Conservation (phyloP, 805 yeast genomes). For the Kluyveromyces starmeri region DNA sequence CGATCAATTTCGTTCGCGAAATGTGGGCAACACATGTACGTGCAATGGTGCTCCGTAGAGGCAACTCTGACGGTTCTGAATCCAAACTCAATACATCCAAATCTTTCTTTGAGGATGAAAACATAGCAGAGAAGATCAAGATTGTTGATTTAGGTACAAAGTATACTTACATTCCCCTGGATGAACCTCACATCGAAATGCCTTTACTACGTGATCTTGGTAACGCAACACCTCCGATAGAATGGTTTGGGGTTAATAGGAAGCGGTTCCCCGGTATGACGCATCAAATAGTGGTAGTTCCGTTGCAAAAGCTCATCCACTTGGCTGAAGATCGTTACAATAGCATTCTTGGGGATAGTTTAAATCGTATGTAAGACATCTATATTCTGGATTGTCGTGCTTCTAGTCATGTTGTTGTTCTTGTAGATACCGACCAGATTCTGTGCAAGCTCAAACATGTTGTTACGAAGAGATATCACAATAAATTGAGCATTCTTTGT, state of each 20-base stretch:
- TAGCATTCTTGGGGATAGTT: conserved; percentile 30
- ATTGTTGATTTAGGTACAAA: conserved; percentile 36
- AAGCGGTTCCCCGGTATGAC: conserved; percentile 77
- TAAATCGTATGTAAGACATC: conserved; percentile 32
- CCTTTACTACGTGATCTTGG: conserved; percentile 90
- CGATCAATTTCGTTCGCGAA: conserved; percentile 80
- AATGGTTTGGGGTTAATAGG: conserved; percentile 95
- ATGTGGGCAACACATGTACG: conserved; percentile 84
- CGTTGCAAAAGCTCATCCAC: conserved; percentile 63
- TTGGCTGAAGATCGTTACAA: conserved; percentile 48
- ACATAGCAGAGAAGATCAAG: conserved; percentile 35
- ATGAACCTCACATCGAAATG: conserved; percentile 74
- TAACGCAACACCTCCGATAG: conserved; percentile 95
- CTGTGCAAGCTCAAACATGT: conserved; percentile 95
- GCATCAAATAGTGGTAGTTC: conserved; percentile 68
- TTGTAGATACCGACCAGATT: conserved; percentile 94
- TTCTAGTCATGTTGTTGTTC: conserved; percentile 80
- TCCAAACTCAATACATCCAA: no score
- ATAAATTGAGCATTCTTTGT: conserved; percentile 95
- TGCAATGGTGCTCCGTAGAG: conserved; percentile 56
- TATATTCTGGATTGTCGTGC: conserved; percentile 66
- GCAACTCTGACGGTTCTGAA: conserved; percentile 26
- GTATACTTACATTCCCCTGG: conserved; percentile 46
- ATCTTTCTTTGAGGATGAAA: conserved; percentile 25
- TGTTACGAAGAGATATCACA: conserved; percentile 89